Evolutionary conservation across 305 asterid species (phyloP).

Genomic region (Fraxinus sp.): DNA sequence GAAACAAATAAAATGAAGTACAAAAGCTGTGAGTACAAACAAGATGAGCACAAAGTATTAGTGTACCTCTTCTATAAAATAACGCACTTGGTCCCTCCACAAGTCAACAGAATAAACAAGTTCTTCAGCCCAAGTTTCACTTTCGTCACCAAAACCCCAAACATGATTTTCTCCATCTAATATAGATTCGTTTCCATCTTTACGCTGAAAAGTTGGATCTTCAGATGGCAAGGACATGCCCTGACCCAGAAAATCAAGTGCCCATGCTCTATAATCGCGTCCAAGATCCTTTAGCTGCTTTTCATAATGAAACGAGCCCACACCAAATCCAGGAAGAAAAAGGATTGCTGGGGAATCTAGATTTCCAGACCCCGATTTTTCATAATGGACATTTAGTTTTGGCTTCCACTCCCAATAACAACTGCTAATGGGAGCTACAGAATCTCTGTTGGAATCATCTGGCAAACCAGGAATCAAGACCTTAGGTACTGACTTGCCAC

Average conservation of each 20-base stretch:
- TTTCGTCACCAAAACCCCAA: slow-evolving; percentile 93
- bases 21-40: neutral
- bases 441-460: slow-evolving; percentile 46
- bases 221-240: slow-evolving; percentile 62
- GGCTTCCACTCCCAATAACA: slow-evolving; percentile 87
- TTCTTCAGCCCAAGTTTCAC: slow-evolving; percentile 72
- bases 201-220: slow-evolving; percentile 59
- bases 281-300: slow-evolving; percentile 92
- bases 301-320: slow-evolving; percentile 89
- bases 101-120: slow-evolving; percentile 68
- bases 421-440: slow-evolving; percentile 53
- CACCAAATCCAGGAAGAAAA: slow-evolving; percentile 94
- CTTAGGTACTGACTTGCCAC: slow-evolving; percentile 46
- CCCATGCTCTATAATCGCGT: slow-evolving; percentile 67
- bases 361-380: slow-evolving; percentile 70
- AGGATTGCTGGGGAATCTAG: slow-evolving; percentile 66
- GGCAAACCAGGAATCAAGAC: slow-evolving; percentile 77
- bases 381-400: slow-evolving; percentile 68
- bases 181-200: slow-evolving; percentile 23
- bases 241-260: slow-evolving; percentile 85
- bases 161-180: slow-evolving; percentile 34
- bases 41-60: slow-evolving; percentile 2
- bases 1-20: neutral
- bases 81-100: slow-evolving; percentile 73
- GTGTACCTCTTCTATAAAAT: slow-evolving; percentile 71